Evolutionary conservation across 352 stramenopile species (phyloP).

Genomic region (Pythium myriotylum): DNA sequence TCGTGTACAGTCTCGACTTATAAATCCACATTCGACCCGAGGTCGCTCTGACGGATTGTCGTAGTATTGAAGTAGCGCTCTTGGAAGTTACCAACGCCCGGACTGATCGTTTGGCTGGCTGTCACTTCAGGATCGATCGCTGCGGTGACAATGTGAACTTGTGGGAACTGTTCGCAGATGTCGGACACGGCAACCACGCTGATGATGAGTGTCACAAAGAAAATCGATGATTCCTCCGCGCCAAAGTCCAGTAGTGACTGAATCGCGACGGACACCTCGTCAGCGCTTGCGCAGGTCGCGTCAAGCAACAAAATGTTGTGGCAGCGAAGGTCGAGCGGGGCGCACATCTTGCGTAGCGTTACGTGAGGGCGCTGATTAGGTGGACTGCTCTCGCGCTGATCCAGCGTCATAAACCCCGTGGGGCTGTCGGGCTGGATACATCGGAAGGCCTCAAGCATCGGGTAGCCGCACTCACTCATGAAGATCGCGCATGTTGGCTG

Average conservation of each 20-base stretch:
- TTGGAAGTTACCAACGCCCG: slow-evolving; percentile 39
- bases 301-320: slow-evolving; percentile 40
- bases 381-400: slow-evolving; percentile 4
- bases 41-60: slow-evolving; percentile 11
- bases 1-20: not conserved
- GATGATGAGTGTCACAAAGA: slow-evolving; percentile 39
- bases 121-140: slow-evolving; percentile 39
- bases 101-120: slow-evolving; percentile 20
- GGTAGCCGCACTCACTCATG: slow-evolving; percentile 28
- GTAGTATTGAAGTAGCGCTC: slow-evolving; percentile 36
- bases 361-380: not conserved
- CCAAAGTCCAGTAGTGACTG: slow-evolving; percentile 40
- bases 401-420: slow-evolving; percentile 33
- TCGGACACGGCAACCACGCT: slow-evolving; percentile 28
- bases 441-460: slow-evolving; percentile 34
- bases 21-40: slow-evolving; percentile 17
- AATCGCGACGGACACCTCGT: slow-evolving; percentile 30
- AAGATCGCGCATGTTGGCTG: slow-evolving; percentile 22
- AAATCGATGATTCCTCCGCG: slow-evolving; percentile 29
- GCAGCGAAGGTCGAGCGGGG: slow-evolving; percentile 22
- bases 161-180: slow-evolving; percentile 31
- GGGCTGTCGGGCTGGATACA: slow-evolving; percentile 29
- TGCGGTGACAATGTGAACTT: slow-evolving; percentile 31
- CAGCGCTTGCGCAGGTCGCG: slow-evolving; percentile 27
- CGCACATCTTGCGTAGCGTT: slow-evolving; percentile 27